Conservation (phyloP, 2,329 filamentous ascomycete species). For the Penicillium sp. region DNA sequence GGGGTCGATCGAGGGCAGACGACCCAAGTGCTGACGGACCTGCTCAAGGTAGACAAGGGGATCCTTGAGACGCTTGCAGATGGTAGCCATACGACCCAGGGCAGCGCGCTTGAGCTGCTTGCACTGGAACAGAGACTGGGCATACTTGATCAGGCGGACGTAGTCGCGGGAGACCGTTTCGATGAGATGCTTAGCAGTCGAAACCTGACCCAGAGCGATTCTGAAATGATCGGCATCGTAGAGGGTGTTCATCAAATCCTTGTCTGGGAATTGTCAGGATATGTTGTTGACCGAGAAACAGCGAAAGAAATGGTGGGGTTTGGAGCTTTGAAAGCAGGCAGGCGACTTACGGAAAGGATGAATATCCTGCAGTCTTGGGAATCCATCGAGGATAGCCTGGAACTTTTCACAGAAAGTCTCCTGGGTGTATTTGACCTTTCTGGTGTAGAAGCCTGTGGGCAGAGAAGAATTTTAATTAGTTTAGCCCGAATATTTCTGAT, state of each 20-base stretch:
- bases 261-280: too few species aligned
- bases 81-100: slow-evolving; percentile 94
- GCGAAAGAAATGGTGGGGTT: too few species aligned
- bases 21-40: slow-evolving; percentile 89
- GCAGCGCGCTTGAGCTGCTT: slow-evolving; percentile 96
- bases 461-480: slow-evolving; percentile 26
- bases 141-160: slow-evolving; percentile 90
- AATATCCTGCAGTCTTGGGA: slow-evolving; percentile 85
- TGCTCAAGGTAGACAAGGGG: slow-evolving; percentile 92
- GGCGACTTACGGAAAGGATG: slow-evolving; percentile 80
- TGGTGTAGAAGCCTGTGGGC: slow-evolving; percentile 75
- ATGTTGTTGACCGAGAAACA: too few species aligned
- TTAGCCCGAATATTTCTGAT: too few species aligned
- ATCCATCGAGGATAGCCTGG: slow-evolving; percentile 78
- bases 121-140: slow-evolving; percentile 93
- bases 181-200: slow-evolving; percentile 90
- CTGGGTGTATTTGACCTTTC: slow-evolving; percentile 96
- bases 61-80: slow-evolving; percentile 88
- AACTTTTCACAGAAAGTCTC: slow-evolving; percentile 97
- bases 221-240: slow-evolving; percentile 98
- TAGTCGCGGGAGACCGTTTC: slow-evolving; percentile 96
- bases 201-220: slow-evolving; percentile 90
- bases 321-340: too few species aligned
- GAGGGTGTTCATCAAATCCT: slow-evolving; percentile 87
- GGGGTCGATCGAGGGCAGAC: slow-evolving; percentile 95